phyloP scores from a whole-genome alignment of 1,284 basidiomycete genomes.

The Cutaneotrichosporon curvatum region DNA sequence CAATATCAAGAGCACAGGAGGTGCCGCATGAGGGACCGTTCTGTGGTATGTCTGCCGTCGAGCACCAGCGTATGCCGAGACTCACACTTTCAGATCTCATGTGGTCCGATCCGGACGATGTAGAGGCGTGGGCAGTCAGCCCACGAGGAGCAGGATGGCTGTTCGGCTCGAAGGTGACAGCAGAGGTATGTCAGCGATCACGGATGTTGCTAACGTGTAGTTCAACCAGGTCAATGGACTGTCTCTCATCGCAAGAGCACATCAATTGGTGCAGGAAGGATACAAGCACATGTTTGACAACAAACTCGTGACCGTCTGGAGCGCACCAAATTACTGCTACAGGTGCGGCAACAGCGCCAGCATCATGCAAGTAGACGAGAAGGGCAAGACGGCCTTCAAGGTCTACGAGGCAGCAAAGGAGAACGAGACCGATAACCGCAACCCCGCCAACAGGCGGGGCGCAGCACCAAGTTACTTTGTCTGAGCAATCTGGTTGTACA shows the following conservation, averaged over 20 bases:
- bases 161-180: constrained; percentile 80
- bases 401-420: constrained; percentile 77
- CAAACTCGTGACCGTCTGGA: constrained; percentile 93
- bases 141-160: constrained; percentile 93
- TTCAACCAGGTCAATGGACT: constrained; percentile 89
- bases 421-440: constrained; percentile 64
- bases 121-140: constrained; percentile 91
- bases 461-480: constrained; percentile 21
- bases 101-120: constrained; percentile 97
- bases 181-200: constrained; percentile 56
- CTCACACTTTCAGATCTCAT: constrained; percentile 62
- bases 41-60: constrained; percentile 58
- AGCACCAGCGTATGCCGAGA: neutral
- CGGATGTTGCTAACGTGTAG: constrained; percentile 48
- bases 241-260: constrained; percentile 78
- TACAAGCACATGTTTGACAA: constrained; percentile 98
- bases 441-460: constrained; percentile 41
- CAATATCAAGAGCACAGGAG: constrained; percentile 84
- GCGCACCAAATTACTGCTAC: constrained; percentile 93
- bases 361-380: constrained; percentile 57
- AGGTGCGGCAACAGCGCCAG: constrained; percentile 73
- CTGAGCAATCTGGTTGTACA: constrained; percentile 15
- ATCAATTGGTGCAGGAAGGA: constrained; percentile 93
- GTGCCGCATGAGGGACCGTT: constrained; percentile 97
- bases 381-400: constrained; percentile 61